Conservation (phyloP, 495 filamentous ascomycete species). For the Aspergillus cristatus region DNA sequence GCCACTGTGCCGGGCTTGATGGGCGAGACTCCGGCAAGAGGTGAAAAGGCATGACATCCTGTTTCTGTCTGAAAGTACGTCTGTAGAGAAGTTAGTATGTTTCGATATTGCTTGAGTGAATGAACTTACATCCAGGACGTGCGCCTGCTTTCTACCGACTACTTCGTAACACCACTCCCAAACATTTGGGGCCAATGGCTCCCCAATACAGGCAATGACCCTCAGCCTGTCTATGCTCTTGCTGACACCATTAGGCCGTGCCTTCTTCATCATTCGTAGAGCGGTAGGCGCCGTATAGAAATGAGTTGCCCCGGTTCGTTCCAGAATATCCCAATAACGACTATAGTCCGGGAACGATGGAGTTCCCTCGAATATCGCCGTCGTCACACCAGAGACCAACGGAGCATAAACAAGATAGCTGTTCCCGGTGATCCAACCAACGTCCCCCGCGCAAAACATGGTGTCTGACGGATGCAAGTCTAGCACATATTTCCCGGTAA, state of each 20-base stretch:
- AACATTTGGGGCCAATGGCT: conserved; percentile 95
- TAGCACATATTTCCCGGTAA: conserved; percentile 84
- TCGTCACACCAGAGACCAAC: conserved; percentile 73
- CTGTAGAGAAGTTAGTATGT: conserved; percentile 36
- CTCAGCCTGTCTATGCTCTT: conserved; percentile 85
- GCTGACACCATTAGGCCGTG: conserved; percentile 72
- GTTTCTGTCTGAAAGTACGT: conserved; percentile 99
- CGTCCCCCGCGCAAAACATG: conserved; percentile 85
- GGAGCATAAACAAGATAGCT: conserved; percentile 88
- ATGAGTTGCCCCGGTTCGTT: conserved; percentile 87
- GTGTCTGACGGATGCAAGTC: conserved; percentile 74
- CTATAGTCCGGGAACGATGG: conserved; percentile 97
- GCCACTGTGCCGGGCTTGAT: conserved; percentile 50
- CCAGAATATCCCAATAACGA: conserved; percentile 96
- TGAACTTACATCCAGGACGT: conserved; percentile 81
- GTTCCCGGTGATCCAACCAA: conserved; percentile 92
- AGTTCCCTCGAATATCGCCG: conserved; percentile 90
- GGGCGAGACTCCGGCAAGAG: conserved; percentile 45
- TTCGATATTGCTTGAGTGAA: background rate
- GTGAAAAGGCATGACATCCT: conserved; percentile 73
- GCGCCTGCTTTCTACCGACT: conserved; percentile 87
- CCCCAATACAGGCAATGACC: conserved; percentile 91
- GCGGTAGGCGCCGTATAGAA: conserved; percentile 98
- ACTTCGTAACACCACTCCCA: conserved; percentile 99
- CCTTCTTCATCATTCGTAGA: conserved; percentile 83